These are phyloP conservation scores for Phytopythium helicoides DNA, from an alignment of 352 stramenopile genomes.

Conservation along the genomic window DNA sequence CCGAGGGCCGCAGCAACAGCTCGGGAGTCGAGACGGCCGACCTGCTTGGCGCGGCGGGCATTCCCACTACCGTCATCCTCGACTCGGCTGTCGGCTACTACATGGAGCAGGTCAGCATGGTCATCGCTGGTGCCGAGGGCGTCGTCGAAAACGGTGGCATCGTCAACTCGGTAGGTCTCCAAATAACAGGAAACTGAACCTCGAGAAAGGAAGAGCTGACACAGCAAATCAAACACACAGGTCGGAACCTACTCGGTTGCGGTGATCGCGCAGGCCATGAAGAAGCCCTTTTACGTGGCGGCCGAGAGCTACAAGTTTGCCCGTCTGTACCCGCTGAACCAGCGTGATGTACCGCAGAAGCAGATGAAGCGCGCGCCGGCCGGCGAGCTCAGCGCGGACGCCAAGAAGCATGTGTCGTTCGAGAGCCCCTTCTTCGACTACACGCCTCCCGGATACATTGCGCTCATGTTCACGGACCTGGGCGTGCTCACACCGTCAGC, in stretches of 20 bases:
- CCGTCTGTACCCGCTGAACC: slow-evolving; percentile 96
- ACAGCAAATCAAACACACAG: slow-evolving; percentile 13
- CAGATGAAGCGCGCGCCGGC: slow-evolving; percentile 46
- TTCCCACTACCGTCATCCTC: slow-evolving; percentile 94
- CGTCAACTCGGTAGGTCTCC: slow-evolving; percentile 90
- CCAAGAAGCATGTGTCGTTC: slow-evolving; percentile 66
- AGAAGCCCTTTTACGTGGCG: slow-evolving; percentile 98
- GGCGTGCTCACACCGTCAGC: slow-evolving; percentile 97
- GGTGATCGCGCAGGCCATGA: slow-evolving; percentile 93
- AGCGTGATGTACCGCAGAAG: slow-evolving; percentile 91
- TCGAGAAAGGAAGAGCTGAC: neutral
- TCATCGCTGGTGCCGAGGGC: slow-evolving; percentile 95
- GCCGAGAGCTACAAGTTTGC: slow-evolving; percentile 99
- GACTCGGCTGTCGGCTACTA: slow-evolving; percentile 95
- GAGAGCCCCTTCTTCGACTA: slow-evolving; percentile 95
- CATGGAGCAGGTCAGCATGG: slow-evolving; percentile 96
- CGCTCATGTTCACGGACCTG: slow-evolving; percentile 98
- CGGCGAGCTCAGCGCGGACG: slow-evolving; percentile 16
- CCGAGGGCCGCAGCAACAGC: slow-evolving; percentile 91
- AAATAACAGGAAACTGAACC: neutral
- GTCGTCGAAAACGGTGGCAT: slow-evolving; percentile 98
- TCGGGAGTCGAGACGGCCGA: slow-evolving; percentile 79
- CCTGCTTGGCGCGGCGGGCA: slow-evolving; percentile 82
- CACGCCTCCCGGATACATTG: slow-evolving; percentile 97
- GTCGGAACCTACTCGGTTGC: slow-evolving; percentile 95